Evolutionary conservation across 2,329 filamentous ascomycete genomes (phyloP).

Genomic region (Xylaria hypoxylon): DNA sequence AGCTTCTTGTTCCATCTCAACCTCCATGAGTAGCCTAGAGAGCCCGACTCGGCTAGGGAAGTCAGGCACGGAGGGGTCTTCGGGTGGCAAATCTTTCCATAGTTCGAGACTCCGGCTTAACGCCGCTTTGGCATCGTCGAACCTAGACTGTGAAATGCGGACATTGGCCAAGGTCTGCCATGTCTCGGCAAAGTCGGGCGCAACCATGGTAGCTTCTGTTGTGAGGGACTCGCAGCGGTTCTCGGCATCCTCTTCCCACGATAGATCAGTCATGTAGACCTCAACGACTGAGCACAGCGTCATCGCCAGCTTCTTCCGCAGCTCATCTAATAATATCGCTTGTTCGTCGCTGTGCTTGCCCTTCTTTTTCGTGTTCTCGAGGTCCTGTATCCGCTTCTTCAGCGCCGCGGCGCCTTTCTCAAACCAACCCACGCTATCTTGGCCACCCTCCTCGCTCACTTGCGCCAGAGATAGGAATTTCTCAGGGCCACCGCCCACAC

Average conservation of each 20-base stretch:
- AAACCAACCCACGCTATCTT: constrained; percentile 75
- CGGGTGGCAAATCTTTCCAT: constrained; percentile 83
- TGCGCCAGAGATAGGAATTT: constrained; percentile 97
- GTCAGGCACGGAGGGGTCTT: constrained; percentile 79
- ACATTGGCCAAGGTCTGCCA: constrained; percentile 96
- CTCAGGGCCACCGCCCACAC: constrained; percentile 84
- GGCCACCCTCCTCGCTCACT: constrained; percentile 77
- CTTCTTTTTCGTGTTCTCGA: constrained; percentile 61
- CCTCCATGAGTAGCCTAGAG: constrained; percentile 88
- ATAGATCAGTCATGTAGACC: constrained; percentile 99
- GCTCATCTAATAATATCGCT: constrained; percentile 66
- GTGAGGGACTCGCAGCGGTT: constrained; percentile 86
- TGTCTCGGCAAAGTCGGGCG: constrained; percentile 85
- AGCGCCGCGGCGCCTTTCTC: constrained; percentile 78
- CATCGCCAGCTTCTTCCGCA: constrained; percentile 84
- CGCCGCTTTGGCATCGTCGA: constrained; percentile 83
- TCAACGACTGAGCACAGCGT: constrained; percentile 95
- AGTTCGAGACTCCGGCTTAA: constrained; percentile 81
- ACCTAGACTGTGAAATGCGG: constrained; percentile 84
- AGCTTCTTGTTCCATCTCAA: constrained; percentile 85
- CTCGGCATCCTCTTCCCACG: constrained; percentile 92
- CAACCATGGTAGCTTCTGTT: constrained; percentile 88
- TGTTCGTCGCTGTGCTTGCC: constrained; percentile 47
- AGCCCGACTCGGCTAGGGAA: constrained; percentile 89
- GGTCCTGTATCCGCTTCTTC: constrained; percentile 73